Evolutionary conservation across 352 stramenopile species (phyloP).

Genomic region (Bremia lactucae): DNA sequence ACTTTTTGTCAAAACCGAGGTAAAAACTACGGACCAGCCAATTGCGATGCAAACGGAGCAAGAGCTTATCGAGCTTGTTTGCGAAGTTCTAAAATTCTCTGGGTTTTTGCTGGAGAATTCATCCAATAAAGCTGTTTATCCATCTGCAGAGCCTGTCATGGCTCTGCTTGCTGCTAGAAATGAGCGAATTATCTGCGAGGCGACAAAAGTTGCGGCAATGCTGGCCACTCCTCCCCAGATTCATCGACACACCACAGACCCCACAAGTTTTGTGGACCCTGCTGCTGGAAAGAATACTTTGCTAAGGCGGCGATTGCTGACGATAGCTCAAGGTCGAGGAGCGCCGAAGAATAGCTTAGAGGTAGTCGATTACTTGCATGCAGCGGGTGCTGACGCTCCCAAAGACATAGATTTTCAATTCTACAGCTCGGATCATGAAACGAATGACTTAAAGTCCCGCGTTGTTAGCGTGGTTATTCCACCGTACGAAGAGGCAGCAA

Average conservation of each 20-base stretch:
- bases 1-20: constrained; percentile 23
- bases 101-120: constrained; percentile 73
- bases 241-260: constrained; percentile 55
- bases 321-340: constrained; percentile 35
- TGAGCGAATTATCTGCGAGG: constrained; percentile 56
- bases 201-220: constrained; percentile 64
- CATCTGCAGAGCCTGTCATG: constrained; percentile 37
- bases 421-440: constrained; percentile 30
- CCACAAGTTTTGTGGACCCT: constrained; percentile 34
- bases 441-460: constrained; percentile 8
- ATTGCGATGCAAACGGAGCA: constrained; percentile 19
- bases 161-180: constrained; percentile 52
- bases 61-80: constrained; percentile 43
- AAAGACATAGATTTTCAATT: constrained; percentile 51
- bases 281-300: constrained; percentile 26
- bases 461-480: constrained; percentile 38
- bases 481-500: constrained; percentile 15
- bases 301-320: constrained; percentile 44
- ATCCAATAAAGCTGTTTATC: constrained; percentile 66
- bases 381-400: not conserved
- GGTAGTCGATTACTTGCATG: constrained; percentile 51
- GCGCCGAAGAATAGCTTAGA: constrained; percentile 42
- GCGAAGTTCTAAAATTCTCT: constrained; percentile 62
- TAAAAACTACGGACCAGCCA: constrained; percentile 10
- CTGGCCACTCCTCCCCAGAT: constrained; percentile 52